These are phyloP conservation scores for Paramecium tetraurelia DNA, from an alignment of 73 alveolate species.

Conservation along the genomic window DNA sequence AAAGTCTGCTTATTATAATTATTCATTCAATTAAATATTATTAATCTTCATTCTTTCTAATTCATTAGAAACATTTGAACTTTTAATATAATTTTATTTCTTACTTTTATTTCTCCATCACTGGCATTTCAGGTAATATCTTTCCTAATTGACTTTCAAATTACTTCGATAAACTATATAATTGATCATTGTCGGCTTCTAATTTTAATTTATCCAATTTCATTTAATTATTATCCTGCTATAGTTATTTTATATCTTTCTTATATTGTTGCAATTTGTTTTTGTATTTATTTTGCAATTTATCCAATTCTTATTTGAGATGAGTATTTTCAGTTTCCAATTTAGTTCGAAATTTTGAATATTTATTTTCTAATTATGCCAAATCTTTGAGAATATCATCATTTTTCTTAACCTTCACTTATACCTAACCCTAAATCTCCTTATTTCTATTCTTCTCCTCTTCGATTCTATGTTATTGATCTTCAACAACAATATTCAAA, in stretches of 20 bases:
- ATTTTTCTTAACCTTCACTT: not conserved
- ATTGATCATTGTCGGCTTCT: slow-evolving; percentile 2
- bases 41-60: not conserved
- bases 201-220: not conserved
- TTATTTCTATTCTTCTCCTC: not conserved
- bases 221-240: not conserved
- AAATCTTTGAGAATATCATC: slow-evolving; percentile 41
- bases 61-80: not conserved
- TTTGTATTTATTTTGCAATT: not conserved
- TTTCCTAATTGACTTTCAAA: slow-evolving; percentile 9
- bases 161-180: not conserved
- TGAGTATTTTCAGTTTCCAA: slow-evolving; percentile 33
- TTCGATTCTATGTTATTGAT: not conserved
- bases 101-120: slow-evolving; percentile 20
- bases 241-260: not conserved
- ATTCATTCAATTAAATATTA: not conserved
- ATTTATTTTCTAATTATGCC: not conserved
- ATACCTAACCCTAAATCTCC: not conserved
- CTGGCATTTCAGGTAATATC: slow-evolving; percentile 14
- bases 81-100: not conserved
- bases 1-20: slow-evolving; percentile 18
- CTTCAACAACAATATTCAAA: slow-evolving; percentile 10
- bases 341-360: not conserved
- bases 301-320: not conserved
- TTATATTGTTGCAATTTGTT: not conserved